These are phyloP conservation scores for Physcia stellaris DNA, from an alignment of 495 filamentous ascomycete species.

Conservation along the genomic window DNA sequence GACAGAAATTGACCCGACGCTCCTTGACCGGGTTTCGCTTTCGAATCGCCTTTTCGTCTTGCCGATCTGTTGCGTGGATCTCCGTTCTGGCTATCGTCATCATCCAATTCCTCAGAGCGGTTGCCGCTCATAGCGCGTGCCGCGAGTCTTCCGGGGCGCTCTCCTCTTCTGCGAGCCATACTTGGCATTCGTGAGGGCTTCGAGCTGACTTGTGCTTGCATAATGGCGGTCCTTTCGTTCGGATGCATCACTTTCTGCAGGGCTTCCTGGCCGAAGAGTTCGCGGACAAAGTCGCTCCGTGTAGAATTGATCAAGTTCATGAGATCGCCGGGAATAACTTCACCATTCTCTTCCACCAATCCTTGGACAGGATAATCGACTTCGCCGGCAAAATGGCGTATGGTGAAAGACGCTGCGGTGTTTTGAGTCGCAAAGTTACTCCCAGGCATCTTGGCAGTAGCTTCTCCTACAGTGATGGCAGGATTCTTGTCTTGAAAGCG, in stretches of 20 bases:
- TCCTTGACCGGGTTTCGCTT: conserved; percentile 53
- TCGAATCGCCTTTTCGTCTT: conserved; percentile 27
- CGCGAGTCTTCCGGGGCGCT: conserved; percentile 31
- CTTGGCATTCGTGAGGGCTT: conserved; percentile 86
- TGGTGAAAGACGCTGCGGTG: conserved; percentile 62
- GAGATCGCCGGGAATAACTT: conserved; percentile 87
- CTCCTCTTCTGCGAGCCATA: conserved; percentile 64
- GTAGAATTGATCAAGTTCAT: conserved; percentile 88
- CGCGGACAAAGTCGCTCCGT: conserved; percentile 73
- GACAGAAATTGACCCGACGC: conserved; percentile 86
- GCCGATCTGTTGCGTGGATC: conserved; percentile 22
- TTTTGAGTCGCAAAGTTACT: conserved; percentile 75
- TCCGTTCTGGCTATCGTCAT: conserved; percentile 34
- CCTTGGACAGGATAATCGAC: conserved; percentile 85
- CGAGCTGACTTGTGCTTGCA: conserved; percentile 93
- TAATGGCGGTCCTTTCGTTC: conserved; percentile 75
- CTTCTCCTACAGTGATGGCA: conserved; percentile 61
- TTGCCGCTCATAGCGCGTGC: conserved; percentile 20
- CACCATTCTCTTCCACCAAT: conserved; percentile 85
- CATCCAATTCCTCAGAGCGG: conserved; percentile 37
- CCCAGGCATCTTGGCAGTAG: conserved; percentile 55
- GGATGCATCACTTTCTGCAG: conserved; percentile 83
- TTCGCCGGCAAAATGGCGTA: conserved; percentile 91
- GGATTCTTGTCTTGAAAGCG: conserved; percentile 90
- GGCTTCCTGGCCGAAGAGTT: conserved; percentile 87